Percentiles rank a stretch among this genome's conserved stretches.
Evolutionary conservation across 2,329 filamentous ascomycete species (phyloP).

Genomic region (Pyrenophora tritici-repentis): DNA sequence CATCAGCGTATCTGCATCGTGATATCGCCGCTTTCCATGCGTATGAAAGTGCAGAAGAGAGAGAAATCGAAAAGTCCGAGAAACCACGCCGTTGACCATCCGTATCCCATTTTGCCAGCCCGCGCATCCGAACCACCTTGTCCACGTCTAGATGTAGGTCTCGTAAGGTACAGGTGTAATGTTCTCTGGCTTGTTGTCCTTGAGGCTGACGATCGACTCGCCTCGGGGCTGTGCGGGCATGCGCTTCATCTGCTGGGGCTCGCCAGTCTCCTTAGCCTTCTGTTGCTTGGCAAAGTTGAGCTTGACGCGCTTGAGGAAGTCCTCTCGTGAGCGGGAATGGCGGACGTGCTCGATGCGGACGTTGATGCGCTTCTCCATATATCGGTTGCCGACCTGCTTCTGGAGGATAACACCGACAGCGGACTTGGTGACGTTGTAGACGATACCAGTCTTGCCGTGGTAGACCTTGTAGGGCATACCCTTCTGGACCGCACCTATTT

Average conservation of each 20-base stretch:
- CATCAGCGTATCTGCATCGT: constrained; percentile 42
- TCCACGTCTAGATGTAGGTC: constrained; percentile 83
- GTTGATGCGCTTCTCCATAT: constrained; percentile 99
- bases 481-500: constrained; percentile 46
- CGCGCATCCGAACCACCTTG: constrained; percentile 30
- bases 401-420: constrained; percentile 95
- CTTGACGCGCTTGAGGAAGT: constrained; percentile 97
- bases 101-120: constrained; percentile 44
- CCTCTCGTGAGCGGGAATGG: constrained; percentile 93
- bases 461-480: constrained; percentile 99
- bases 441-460: constrained; percentile 92
- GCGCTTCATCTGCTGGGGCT: constrained; percentile 90
- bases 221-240: constrained; percentile 79
- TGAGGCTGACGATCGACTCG: constrained; percentile 76
- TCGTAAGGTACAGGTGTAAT: constrained; percentile 93
- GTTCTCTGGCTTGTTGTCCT: constrained; percentile 87
- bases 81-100: constrained; percentile 49
- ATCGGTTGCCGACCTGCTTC: constrained; percentile 99
- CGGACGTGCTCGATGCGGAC: constrained; percentile 96
- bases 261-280: constrained; percentile 88
- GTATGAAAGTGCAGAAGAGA: constrained; percentile 48
- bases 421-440: constrained; percentile 99
- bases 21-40: constrained; percentile 47
- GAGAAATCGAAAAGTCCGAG: constrained; percentile 46
- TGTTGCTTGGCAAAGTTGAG: constrained; percentile 89